These are phyloP conservation scores for Colletotrichum gigasporum DNA, from an alignment of 2,329 filamentous ascomycete genomes.

Conservation along the genomic window DNA sequence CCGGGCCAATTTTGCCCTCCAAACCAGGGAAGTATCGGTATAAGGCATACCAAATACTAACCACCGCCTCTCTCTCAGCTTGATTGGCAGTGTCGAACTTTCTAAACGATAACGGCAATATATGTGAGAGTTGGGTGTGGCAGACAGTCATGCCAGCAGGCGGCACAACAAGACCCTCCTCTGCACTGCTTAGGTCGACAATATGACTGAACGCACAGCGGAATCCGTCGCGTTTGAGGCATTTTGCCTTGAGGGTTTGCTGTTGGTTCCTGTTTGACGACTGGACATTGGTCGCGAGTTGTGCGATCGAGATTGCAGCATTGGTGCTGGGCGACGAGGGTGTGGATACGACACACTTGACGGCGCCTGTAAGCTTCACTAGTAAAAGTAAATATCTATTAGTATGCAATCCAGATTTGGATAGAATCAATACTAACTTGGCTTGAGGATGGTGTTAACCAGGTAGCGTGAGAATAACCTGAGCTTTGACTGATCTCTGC, in stretches of 20 bases:
- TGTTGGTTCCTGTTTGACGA: fast-evolving
- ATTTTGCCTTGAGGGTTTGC: background rate
- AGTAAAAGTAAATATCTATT: background rate
- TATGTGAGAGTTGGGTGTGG: background rate
- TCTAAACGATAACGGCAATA: background rate
- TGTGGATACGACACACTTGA: background rate
- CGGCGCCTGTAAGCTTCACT: background rate
- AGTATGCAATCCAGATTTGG: background rate
- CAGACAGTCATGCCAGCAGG: background rate
- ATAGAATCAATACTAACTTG: background rate
- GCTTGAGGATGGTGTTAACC: background rate
- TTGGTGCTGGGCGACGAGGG: background rate
- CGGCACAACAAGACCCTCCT: background rate
- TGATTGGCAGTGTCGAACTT: background rate
- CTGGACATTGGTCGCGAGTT: fast-evolving
- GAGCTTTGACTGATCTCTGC: background rate
- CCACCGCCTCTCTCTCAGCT: background rate
- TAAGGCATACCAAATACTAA: background rate
- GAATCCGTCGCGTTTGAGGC: background rate
- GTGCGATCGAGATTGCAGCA: background rate
- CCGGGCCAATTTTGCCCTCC: background rate
- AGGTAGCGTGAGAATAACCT: background rate
- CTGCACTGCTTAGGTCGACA: background rate
- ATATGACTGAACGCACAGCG: background rate
- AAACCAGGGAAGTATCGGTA: background rate